Evolutionary conservation across 768 basidiomycete genomes (phyloP).

Genomic region (Saitozyma podzolica): DNA sequence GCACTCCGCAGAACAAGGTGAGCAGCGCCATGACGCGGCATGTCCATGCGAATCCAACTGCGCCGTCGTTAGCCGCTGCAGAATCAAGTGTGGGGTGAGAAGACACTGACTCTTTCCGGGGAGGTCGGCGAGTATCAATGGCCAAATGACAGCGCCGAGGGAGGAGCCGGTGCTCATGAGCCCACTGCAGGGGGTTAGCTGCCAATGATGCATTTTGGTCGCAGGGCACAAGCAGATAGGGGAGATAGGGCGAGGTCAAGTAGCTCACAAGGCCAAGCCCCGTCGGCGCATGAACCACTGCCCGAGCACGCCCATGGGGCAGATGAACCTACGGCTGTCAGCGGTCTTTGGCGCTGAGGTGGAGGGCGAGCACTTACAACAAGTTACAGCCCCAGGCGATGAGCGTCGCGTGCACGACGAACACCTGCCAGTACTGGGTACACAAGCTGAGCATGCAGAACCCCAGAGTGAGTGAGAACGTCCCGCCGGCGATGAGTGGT

Average conservation of each 20-base stretch:
- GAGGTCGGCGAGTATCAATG: constrained; percentile 10
- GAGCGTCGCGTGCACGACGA: constrained; percentile 22
- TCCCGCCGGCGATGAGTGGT: constrained; percentile 14
- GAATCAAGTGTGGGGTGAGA: neutral
- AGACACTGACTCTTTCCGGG: constrained; percentile 10
- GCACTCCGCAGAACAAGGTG: constrained; percentile 5
- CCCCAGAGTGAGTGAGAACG: constrained; percentile 14
- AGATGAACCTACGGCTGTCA: constrained; percentile 23
- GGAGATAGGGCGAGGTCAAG: neutral
- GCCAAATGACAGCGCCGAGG: constrained; percentile 18
- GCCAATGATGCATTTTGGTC: constrained; percentile 3
- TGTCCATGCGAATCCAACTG: constrained; percentile 39
- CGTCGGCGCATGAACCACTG: constrained; percentile 25
- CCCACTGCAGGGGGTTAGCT: neutral
- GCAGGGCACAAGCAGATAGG: constrained; percentile 16
- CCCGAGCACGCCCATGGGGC: constrained; percentile 21
- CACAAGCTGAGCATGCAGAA: constrained; percentile 21
- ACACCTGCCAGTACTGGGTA: constrained; percentile 26
- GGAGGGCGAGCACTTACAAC: constrained; percentile 11
- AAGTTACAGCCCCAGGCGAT: constrained; percentile 24
- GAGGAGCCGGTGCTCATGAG: constrained; percentile 13
- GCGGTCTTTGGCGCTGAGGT: neutral
- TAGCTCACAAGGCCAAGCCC: constrained; percentile 27
- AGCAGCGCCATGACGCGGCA: constrained; percentile 30
- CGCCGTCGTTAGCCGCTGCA: constrained; percentile 1